Evolutionary conservation across 2,329 filamentous ascomycete genomes (phyloP).

Genomic region (Colletotrichum graminicola): DNA sequence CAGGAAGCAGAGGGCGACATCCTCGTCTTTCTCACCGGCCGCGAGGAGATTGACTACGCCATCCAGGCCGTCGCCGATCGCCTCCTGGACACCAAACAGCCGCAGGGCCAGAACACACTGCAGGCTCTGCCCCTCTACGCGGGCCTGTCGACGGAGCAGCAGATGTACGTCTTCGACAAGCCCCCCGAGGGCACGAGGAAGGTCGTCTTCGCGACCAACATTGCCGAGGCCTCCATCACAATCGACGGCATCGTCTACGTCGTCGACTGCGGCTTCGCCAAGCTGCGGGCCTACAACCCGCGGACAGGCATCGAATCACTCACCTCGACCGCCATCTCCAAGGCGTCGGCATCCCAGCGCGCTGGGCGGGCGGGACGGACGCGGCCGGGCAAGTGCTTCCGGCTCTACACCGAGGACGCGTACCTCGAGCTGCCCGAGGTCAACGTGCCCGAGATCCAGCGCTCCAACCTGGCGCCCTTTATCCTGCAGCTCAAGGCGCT

Average conservation of each 20-base stretch:
- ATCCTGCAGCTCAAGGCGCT: constrained; percentile 94
- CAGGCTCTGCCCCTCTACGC: constrained; percentile 87
- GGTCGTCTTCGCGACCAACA: constrained; percentile 94
- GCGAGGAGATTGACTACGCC: constrained; percentile 89
- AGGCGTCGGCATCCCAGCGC: constrained; percentile 92
- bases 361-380: constrained; percentile 92
- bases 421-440: constrained; percentile 76
- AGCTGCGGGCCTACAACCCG: constrained; percentile 88
- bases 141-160: constrained; percentile 88
- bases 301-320: constrained; percentile 88
- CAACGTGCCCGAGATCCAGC: constrained; percentile 90
- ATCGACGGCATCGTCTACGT: constrained; percentile 94
- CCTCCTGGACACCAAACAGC: constrained; percentile 30
- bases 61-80: constrained; percentile 74
- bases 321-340: constrained; percentile 84
- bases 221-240: constrained; percentile 95
- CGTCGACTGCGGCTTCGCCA: constrained; percentile 91
- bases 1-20: constrained; percentile 88
- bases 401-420: constrained; percentile 85
- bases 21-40: constrained; percentile 89
- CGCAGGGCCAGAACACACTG: constrained; percentile 69
- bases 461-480: constrained; percentile 89
- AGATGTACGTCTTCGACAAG: constrained; percentile 94
- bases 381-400: constrained; percentile 91
- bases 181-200: constrained; percentile 86